A percentile compares a stretch with the other conserved stretches of the same genome.
Evolutionary conservation across 257 asterid species (phyloP).

Genomic region (Scutellaria minor): DNA sequence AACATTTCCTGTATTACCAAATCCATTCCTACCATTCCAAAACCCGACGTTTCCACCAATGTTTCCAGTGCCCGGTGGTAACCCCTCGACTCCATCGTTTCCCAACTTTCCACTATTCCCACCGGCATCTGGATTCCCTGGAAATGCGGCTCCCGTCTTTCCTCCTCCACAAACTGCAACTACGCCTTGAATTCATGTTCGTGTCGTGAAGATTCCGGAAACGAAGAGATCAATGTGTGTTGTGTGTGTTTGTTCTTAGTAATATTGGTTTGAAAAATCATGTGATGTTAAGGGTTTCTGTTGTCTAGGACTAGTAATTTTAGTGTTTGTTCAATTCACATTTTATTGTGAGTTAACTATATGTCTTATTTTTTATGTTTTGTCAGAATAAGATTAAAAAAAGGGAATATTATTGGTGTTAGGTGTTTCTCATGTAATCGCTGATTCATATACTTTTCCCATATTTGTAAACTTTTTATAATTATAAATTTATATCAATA

Average conservation of each 20-base stretch:
- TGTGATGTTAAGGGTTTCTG: too few relatives aligned
- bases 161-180: conserved; percentile 20
- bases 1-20: conserved; percentile 10
- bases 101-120: conserved; percentile 29
- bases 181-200: conserved; percentile 16
- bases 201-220: too few relatives aligned
- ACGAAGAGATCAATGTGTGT: too few relatives aligned
- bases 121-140: conserved; percentile 25
- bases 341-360: background rate
- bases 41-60: conserved; percentile 1
- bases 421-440: background rate
- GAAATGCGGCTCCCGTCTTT: conserved; percentile 1
- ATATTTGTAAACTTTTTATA: background rate
- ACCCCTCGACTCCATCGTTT: conserved; percentile 6
- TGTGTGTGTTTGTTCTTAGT: too few relatives aligned
- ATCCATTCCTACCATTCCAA: background rate
- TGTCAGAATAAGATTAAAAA: background rate
- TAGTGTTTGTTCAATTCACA: background rate
- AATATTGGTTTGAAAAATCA: too few relatives aligned
- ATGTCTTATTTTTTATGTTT: conserved; percentile 15
- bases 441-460: background rate
- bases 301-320: too few relatives aligned
- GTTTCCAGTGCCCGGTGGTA: background rate
- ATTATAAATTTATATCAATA: too few relatives aligned
- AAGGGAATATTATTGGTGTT: background rate